Percentiles rank a stretch among this genome's conserved stretches.
Conservation (phyloP, 139 green algal species). For the Picochlorum sp. region DNA sequence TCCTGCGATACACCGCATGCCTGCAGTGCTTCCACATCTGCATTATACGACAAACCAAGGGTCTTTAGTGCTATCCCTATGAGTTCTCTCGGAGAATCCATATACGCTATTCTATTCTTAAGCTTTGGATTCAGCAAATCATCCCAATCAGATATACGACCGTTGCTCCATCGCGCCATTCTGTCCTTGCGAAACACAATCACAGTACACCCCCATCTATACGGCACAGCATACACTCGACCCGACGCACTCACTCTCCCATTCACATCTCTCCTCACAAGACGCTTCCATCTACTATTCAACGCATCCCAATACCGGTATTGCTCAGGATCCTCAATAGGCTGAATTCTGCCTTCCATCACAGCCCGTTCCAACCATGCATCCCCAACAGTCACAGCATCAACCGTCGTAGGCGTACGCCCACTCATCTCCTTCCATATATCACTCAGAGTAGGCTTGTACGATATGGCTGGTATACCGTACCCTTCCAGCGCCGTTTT, state of each 20-base stretch:
- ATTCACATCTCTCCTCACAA: constrained; percentile 41
- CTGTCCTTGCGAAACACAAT: constrained; percentile 53
- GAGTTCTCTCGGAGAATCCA: constrained; percentile 65
- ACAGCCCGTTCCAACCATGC: constrained; percentile 65
- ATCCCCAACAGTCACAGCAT: constrained; percentile 72
- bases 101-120: constrained; percentile 49
- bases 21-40: constrained; percentile 23
- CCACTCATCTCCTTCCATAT: constrained; percentile 47
- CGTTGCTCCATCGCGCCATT: constrained; percentile 23
- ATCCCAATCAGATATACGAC: constrained; percentile 56
- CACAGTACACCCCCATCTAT: constrained; percentile 66
- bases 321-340: constrained; percentile 44
- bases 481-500: constrained; percentile 39
- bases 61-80: constrained; percentile 62
- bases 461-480: constrained; percentile 43
- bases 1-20: constrained; percentile 26
- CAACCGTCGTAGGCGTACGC: constrained; percentile 31
- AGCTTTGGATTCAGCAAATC: constrained; percentile 74
- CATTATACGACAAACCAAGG: constrained; percentile 41
- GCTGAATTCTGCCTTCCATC: constrained; percentile 47
- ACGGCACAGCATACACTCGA: constrained; percentile 62
- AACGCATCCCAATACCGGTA: constrained; percentile 51
- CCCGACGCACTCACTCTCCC: constrained; percentile 26
- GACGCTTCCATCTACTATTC: constrained; percentile 40
- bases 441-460: constrained; percentile 51